These are phyloP conservation scores for Lecanicillium sp. DNA, from an alignment of 2,329 filamentous ascomycete species.

Conservation along the genomic window DNA sequence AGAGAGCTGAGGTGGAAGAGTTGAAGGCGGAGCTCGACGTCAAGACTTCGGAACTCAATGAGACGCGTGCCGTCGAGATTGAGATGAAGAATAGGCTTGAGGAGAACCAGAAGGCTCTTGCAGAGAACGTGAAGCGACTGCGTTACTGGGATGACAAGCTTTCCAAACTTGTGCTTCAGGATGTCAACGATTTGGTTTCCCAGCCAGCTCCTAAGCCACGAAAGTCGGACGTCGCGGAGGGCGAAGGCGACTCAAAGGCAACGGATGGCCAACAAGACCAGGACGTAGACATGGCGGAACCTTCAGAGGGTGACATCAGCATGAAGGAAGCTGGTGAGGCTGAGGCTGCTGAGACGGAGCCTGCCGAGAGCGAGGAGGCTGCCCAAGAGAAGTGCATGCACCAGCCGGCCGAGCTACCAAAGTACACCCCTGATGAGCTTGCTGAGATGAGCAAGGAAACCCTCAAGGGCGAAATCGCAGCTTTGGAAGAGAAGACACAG, in stretches of 20 bases:
- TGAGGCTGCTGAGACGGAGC: conserved; percentile 12
- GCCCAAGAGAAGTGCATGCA: conserved; percentile 19
- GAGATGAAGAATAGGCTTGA: conserved; percentile 98
- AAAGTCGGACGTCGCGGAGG: conserved; percentile 2
- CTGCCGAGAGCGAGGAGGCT: conserved; percentile 15
- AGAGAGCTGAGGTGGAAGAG: conserved; percentile 70
- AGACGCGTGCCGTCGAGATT: conserved; percentile 82
- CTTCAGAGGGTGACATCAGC: too few species aligned
- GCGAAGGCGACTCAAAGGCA: neutral
- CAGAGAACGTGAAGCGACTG: conserved; percentile 77
- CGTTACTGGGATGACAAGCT: conserved; percentile 88
- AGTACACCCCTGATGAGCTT: conserved; percentile 66
- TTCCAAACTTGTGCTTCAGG: conserved; percentile 73
- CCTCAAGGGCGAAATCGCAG: conserved; percentile 54
- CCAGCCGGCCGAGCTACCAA: conserved; percentile 57
- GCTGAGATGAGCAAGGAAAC: conserved; percentile 56
- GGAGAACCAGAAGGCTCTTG: conserved; percentile 83
- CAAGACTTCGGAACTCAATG: conserved; percentile 78
- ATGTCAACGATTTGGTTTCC: conserved; percentile 60
- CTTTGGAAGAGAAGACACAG: conserved; percentile 63
- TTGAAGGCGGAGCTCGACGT: conserved; percentile 83
- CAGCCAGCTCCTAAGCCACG: conserved; percentile 19
- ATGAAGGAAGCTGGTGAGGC: conserved; percentile 11
- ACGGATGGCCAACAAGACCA: neutral
- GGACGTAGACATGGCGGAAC: too few species aligned